Percentiles rank a stretch among this genome's conserved stretches.
phyloP scores from a whole-genome alignment of 768 basidiomycete genomes.

The Leucocoprinus sp. region DNA sequence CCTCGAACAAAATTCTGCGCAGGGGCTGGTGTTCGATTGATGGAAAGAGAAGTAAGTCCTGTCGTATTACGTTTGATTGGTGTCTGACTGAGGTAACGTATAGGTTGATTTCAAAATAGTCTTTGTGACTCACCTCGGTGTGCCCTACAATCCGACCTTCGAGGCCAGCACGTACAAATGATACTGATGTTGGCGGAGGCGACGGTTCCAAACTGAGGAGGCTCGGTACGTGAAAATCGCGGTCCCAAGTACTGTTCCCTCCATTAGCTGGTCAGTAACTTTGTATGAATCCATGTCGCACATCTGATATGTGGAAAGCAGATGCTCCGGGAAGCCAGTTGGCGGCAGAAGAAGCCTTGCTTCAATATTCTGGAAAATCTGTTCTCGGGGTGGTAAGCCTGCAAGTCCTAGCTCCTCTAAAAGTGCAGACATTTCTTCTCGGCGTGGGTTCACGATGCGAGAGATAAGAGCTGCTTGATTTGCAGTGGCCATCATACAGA shows the following conservation, averaged over 20 bases:
- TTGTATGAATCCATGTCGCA: slow-evolving; percentile 29
- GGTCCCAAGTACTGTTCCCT: slow-evolving; percentile 61
- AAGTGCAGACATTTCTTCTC: slow-evolving; percentile 31
- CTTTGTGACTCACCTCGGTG: slow-evolving; percentile 48
- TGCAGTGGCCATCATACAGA: slow-evolving; percentile 23
- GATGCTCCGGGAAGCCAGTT: slow-evolving; percentile 55
- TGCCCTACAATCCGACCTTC: slow-evolving; percentile 77
- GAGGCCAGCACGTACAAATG: slow-evolving; percentile 72
- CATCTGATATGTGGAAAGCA: slow-evolving; percentile 81
- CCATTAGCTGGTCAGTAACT: slow-evolving; percentile 9
- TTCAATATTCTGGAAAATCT: slow-evolving; percentile 65
- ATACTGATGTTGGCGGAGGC: slow-evolving; percentile 64
- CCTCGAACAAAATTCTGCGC: slow-evolving; percentile 83
- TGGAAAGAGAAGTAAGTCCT: slow-evolving; percentile 77
- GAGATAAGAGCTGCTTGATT: slow-evolving; percentile 31
- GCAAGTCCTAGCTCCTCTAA: slow-evolving; percentile 53
- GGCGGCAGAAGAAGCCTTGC: slow-evolving; percentile 66
- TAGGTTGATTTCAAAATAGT: neutral
- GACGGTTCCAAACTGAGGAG: slow-evolving; percentile 61
- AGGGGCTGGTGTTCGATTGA: slow-evolving; percentile 78
- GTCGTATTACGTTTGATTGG: slow-evolving; percentile 47
- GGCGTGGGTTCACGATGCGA: slow-evolving; percentile 37
- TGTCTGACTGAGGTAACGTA: slow-evolving; percentile 30
- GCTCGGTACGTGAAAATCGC: slow-evolving; percentile 49
- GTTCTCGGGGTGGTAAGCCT: slow-evolving; percentile 45